Base-by-base conservation (phyloP, 2,329 filamentous ascomycete species). In the Venturia effusa region DNA sequence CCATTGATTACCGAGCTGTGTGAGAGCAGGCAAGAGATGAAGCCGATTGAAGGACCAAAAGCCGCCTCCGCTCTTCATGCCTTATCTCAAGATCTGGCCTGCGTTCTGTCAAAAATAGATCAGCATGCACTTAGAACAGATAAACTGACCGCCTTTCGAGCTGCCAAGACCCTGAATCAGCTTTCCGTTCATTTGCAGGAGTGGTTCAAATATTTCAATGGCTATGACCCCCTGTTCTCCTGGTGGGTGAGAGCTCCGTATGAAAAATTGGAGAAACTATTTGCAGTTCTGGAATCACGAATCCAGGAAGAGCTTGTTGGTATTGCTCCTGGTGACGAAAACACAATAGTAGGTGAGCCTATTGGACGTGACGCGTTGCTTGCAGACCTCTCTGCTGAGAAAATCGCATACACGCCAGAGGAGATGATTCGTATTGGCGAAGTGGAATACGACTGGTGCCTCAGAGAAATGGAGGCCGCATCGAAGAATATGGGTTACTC, bases 371-470 rank as follows among this genome's bases (percentile, higher is more conserved):
- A 78, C 0, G 81, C 78, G 0, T 72, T 86, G 0, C 70, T 82
- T 0, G 75, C 76, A 13, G 82, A 84, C 61, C 75, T 86, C 1
- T 75, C 80, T 64, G 77, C 79, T 0, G 83, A 86, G 70, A 79
- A 83, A 77, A 83, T 86, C 61, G 78, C 81, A 0, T 86, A 85
- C 67, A 76, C 78, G 0, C 83, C 83, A 0, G 81, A 84, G 64
- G 80, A 85, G 68, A 73, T 86, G 2, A 75, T 85, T 51, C 66
- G 69, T 0, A 79, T 85, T 30, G 82, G 78, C 2, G 72, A 80
- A 59, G 73, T 74, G 30, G 80, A 84, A 64, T 84, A 81, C 68
- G 69, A 70, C 2, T 85, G 83, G 83, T 85, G 83, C 68, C 77
- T 83, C 62, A 66, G 54, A 4, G 80, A 85, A 70, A 83, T 86